phyloP scores from a whole-genome alignment of 2,329 filamentous ascomycete species.

The Cladosporium sp. region DNA sequence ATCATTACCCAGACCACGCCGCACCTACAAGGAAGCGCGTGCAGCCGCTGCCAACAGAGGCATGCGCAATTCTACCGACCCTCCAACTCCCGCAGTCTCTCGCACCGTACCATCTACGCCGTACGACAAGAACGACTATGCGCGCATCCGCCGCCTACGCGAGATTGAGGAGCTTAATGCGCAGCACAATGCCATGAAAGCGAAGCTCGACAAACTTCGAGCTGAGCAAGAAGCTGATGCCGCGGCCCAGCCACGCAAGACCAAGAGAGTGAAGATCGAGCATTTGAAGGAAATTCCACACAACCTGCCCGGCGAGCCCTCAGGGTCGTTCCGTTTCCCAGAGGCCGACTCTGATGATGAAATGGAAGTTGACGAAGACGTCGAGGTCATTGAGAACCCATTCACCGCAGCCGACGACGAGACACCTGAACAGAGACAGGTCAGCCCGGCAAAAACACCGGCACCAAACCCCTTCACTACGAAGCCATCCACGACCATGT shows the following conservation, averaged over 20 bases:
- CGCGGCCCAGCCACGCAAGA: conserved; percentile 23
- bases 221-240: conserved; percentile 29
- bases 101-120: conserved; percentile 23
- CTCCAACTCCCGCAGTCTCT: conserved; percentile 16
- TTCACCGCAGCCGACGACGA: conserved; percentile 19
- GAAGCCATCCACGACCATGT: background rate
- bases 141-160: conserved; percentile 30
- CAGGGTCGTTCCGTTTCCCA: conserved; percentile 33
- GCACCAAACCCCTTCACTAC: background rate
- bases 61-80: conserved; percentile 6
- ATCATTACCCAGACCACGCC: conserved; percentile 6
- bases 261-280: conserved; percentile 37
- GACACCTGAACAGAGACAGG: background rate
- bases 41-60: conserved; percentile 1
- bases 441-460: conserved; percentile 4
- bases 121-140: conserved; percentile 31
- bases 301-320: conserved; percentile 33
- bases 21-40: conserved; percentile 14
- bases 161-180: conserved; percentile 25
- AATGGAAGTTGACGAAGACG: conserved; percentile 35
- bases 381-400: conserved; percentile 11
- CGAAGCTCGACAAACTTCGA: conserved; percentile 23
- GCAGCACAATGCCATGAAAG: conserved; percentile 27
- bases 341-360: conserved; percentile 36
- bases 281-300: conserved; percentile 33